phyloP scores from a whole-genome alignment of 1,284 basidiomycete genomes.

The Puccinia novopanici region DNA sequence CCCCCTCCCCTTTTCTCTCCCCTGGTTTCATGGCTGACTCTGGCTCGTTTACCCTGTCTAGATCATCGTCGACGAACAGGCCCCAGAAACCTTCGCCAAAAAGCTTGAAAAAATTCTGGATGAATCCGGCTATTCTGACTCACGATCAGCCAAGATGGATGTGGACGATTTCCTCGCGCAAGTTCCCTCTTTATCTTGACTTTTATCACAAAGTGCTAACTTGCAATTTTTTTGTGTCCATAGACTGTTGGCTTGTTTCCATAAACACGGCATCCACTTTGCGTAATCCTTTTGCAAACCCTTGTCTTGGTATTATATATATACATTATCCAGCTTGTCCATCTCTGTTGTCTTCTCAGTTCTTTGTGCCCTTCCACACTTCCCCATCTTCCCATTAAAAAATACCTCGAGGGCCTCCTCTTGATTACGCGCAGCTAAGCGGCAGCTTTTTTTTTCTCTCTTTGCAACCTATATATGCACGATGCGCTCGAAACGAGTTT shows the following conservation, averaged over 20 bases:
- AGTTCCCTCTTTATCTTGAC: not conserved
- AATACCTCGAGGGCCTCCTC: too few relatives aligned
- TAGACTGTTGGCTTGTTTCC: constrained; percentile 47
- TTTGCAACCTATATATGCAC: not conserved
- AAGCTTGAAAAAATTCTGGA: constrained; percentile 76
- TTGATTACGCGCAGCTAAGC: too few relatives aligned
- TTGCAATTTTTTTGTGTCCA: not conserved
- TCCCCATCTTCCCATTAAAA: not conserved
- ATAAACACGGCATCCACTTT: constrained; percentile 51
- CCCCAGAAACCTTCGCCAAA: constrained; percentile 18
- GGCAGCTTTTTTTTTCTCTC: too few relatives aligned
- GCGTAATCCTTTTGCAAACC: not conserved
- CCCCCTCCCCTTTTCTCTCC: not conserved
- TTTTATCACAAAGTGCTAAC: not conserved
- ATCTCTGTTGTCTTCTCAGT: too few relatives aligned
- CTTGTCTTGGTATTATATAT: not conserved
- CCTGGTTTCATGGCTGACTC: not conserved
- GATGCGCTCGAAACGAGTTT: not conserved
- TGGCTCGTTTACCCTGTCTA: not conserved
- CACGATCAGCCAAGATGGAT: constrained; percentile 78
- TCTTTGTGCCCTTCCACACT: not conserved
- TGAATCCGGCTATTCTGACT: constrained; percentile 70
- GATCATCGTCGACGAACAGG: constrained; percentile 1
- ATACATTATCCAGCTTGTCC: too few relatives aligned
- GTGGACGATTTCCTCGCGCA: constrained; percentile 73